A percentile compares a stretch with the other conserved stretches of the same genome.
phyloP scores from a whole-genome alignment of 2,329 filamentous ascomycete species.

The Pyricularia sp. region DNA sequence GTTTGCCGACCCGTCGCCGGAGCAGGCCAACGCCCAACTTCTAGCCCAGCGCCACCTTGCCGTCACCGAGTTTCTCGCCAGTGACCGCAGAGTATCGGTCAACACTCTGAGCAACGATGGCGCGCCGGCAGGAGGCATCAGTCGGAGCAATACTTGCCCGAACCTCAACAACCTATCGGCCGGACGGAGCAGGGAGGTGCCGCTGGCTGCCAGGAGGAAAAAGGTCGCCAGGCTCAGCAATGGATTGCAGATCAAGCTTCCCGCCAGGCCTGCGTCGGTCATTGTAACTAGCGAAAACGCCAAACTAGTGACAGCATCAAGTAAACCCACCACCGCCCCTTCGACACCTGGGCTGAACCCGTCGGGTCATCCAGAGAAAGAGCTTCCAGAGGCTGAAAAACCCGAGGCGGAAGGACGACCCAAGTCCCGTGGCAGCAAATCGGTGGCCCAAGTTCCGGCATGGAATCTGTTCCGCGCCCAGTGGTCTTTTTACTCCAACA shows the following conservation, averaged over 20 bases:
- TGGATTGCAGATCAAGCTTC: neutral
- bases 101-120: neutral
- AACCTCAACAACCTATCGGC: neutral
- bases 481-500: neutral
- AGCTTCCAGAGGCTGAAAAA: neutral
- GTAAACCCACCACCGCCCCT: neutral
- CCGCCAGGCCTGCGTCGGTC: neutral
- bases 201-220: neutral
- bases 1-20: neutral
- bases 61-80: conserved; percentile 2
- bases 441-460: neutral
- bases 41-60: neutral
- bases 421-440: neutral
- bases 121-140: neutral
- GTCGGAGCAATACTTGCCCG: conserved; percentile 1
- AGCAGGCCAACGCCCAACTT: neutral
- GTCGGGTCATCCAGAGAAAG: neutral
- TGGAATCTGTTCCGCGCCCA: conserved; percentile 1
- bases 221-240: neutral
- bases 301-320: neutral
- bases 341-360: neutral
- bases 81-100: neutral
- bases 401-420: neutral
- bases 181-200: neutral
- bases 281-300: neutral